These are phyloP conservation scores for Nicotiana noctiflora DNA, from an alignment of 257 asterid species.

Conservation along the genomic window DNA sequence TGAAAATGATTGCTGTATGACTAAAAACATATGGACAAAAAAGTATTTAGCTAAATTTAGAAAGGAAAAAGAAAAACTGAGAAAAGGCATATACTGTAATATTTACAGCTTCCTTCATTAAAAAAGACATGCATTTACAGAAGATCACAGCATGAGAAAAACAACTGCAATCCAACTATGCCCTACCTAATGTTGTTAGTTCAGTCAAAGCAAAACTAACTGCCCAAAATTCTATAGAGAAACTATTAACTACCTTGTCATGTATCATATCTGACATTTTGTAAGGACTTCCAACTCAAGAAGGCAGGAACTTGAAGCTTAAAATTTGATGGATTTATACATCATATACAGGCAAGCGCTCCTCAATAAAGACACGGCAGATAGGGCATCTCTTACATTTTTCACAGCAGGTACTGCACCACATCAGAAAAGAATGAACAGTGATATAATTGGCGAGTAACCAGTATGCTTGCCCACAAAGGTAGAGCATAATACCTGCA, in stretches of 20 bases:
- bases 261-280: background rate
- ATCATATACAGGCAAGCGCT: slow-evolving; percentile 89
- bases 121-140: slow-evolving; percentile 16
- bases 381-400: slow-evolving; percentile 91
- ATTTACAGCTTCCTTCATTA: slow-evolving; percentile 29
- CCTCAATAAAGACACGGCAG: slow-evolving; percentile 65
- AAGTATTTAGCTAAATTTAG: background rate
- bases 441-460: background rate
- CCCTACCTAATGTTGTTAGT: slow-evolving; percentile 32
- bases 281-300: background rate
- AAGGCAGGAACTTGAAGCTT: background rate
- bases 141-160: slow-evolving; percentile 12
- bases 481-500: slow-evolving; percentile 59
- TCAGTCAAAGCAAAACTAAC: slow-evolving; percentile 20
- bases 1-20: background rate
- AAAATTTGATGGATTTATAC: slow-evolving; percentile 42
- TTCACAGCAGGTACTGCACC: slow-evolving; percentile 67
- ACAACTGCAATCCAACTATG: slow-evolving; percentile 21
- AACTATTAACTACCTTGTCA: background rate
- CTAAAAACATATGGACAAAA: background rate
- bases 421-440: slow-evolving; percentile 11
- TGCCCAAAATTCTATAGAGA: background rate
- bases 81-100: background rate
- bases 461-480: background rate
- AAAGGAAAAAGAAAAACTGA: background rate